phyloP scores from a whole-genome alignment of 352 stramenopile species.

The Globisporangium nodosum region DNA sequence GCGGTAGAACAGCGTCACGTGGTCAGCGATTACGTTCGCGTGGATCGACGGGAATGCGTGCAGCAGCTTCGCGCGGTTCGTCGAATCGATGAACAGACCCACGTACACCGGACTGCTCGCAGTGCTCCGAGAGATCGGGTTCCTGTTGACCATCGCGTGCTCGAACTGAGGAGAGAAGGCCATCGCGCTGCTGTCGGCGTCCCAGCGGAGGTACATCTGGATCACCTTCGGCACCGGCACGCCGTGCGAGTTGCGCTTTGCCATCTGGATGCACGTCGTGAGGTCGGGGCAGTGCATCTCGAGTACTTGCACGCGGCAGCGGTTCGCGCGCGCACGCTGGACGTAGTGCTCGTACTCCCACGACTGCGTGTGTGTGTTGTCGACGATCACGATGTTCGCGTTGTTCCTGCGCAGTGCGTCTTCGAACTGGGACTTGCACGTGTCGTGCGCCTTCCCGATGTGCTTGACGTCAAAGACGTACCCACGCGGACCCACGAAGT shows the following conservation, averaged over 20 bases:
- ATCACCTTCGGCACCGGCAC: constrained; percentile 55
- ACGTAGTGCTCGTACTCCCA: constrained; percentile 71
- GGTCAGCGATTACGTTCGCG: constrained; percentile 40
- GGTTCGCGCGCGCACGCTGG: constrained; percentile 19
- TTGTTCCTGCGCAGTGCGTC: constrained; percentile 18
- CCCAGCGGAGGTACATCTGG: constrained; percentile 66
- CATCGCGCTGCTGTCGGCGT: constrained; percentile 30
- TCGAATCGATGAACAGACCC: constrained; percentile 44
- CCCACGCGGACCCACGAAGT: constrained; percentile 54
- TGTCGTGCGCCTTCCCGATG: constrained; percentile 39
- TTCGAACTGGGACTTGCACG: constrained; percentile 36
- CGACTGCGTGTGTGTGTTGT: constrained; percentile 66
- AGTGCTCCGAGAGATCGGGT: constrained; percentile 43
- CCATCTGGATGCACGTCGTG: constrained; percentile 44
- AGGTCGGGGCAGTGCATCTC: constrained; percentile 52
- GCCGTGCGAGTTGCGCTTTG: constrained; percentile 61
- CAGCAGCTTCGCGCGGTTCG: constrained; percentile 29
- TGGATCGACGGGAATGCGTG: constrained; percentile 21
- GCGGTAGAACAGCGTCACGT: constrained; percentile 63
- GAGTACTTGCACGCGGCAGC: constrained; percentile 28
- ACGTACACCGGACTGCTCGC: constrained; percentile 38
- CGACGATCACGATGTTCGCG: constrained; percentile 44
- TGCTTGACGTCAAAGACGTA: constrained; percentile 61
- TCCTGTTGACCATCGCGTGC: constrained; percentile 28
- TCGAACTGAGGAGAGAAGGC: constrained; percentile 45